phyloP scores from a whole-genome alignment of 768 basidiomycete genomes.

The Daedaleopsis nitida region DNA sequence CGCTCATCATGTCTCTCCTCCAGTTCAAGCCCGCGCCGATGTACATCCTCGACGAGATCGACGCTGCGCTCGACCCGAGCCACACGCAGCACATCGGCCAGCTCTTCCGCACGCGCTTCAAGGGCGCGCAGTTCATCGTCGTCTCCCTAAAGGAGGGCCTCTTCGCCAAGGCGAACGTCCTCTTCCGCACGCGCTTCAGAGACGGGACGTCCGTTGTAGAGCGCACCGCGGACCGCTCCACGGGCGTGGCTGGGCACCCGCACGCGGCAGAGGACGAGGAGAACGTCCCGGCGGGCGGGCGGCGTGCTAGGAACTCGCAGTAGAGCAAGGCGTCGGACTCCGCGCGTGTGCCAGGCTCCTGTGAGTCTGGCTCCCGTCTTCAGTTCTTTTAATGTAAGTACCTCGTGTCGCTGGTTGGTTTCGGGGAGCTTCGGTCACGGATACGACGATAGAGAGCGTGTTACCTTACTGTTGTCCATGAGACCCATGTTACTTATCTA shows the following conservation, averaged over 20 bases:
- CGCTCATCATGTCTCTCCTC: constrained; percentile 97
- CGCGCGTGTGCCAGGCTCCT: no score
- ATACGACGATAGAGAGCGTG: no score
- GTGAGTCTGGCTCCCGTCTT: no score
- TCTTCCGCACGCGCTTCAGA: constrained; percentile 90
- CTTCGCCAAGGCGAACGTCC: constrained; percentile 96
- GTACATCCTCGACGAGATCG: constrained; percentile 99
- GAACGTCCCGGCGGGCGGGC: constrained; percentile 10
- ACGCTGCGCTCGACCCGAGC: constrained; percentile 93
- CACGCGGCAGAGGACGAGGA: constrained; percentile 18
- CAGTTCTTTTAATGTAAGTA: no score
- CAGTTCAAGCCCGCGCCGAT: constrained; percentile 99
- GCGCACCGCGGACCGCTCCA: constrained; percentile 70
- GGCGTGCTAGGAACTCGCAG: constrained; percentile 9
- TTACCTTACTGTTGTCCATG: no score
- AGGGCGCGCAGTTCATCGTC: constrained; percentile 97
- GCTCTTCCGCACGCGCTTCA: constrained; percentile 96
- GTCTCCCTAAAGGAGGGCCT: constrained; percentile 96
- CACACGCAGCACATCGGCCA: constrained; percentile 98
- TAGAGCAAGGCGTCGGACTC: no score
- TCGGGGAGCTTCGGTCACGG: no score
- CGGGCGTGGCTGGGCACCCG: constrained; percentile 13
- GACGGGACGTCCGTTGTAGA: constrained; percentile 94
- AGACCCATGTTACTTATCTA: no score
- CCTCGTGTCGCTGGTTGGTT: no score